phyloP scores from a whole-genome alignment of 2,329 filamentous ascomycete genomes.

The Sclerotinia trifoliorum region DNA sequence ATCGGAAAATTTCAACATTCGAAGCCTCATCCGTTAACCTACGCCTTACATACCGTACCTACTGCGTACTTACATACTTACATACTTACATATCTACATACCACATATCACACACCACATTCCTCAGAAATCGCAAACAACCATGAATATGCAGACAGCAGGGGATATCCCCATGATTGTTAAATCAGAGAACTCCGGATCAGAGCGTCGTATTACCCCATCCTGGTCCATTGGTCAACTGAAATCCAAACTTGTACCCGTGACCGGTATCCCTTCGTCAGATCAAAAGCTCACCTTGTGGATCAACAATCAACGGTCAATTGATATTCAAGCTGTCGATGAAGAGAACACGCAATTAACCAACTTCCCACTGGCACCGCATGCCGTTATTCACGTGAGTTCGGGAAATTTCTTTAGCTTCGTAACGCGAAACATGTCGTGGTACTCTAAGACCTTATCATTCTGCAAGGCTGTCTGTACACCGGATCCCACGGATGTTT shows the following conservation, averaged over 20 bases:
- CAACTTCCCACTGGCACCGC: slow-evolving; percentile 66
- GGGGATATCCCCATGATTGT: slow-evolving; percentile 73
- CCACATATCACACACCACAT: not conserved
- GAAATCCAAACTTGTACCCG: slow-evolving; percentile 83
- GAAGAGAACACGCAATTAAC: slow-evolving; percentile 68
- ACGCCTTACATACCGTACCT: slow-evolving; percentile 2
- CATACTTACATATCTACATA: not conserved
- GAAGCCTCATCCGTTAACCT: slow-evolving; percentile 15
- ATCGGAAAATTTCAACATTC: slow-evolving; percentile 12
- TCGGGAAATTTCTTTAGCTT: slow-evolving; percentile 8
- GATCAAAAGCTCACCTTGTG: slow-evolving; percentile 75
- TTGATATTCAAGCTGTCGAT: slow-evolving; percentile 66
- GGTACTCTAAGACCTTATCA: slow-evolving; percentile 22
- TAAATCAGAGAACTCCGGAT: slow-evolving; percentile 72
- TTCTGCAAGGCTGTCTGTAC: slow-evolving; percentile 21
- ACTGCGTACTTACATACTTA: not conserved
- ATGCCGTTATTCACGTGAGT: slow-evolving; percentile 80
- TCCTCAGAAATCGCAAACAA: not conserved
- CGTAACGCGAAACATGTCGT: slow-evolving; percentile 24
- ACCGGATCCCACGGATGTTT: slow-evolving; percentile 6
- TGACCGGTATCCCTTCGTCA: slow-evolving; percentile 85
- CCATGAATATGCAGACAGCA: slow-evolving; percentile 21
- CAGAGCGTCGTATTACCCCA: slow-evolving; percentile 87
- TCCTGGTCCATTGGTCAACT: slow-evolving; percentile 85
- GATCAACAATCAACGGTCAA: slow-evolving; percentile 56